Evolutionary conservation across 805 yeast species (phyloP), one percentile per base, ranked within the genome.

Genomic region (Starmerella stigmatis): DNA sequence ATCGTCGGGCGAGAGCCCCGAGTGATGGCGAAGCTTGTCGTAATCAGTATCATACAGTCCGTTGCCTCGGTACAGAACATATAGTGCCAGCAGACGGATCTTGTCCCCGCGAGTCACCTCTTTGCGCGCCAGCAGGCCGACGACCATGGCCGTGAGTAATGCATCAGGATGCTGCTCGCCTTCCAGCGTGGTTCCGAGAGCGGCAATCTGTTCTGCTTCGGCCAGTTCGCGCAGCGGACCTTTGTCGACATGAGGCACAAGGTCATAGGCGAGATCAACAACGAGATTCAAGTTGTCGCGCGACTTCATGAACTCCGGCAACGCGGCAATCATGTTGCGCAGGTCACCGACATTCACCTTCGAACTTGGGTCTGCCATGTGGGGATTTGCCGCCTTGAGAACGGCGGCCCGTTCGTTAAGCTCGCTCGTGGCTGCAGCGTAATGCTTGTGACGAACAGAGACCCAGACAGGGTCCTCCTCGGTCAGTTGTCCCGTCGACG

Each of bases 141-240:
- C 67, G 45, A 86, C 64, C 28, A 73, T 75, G 42, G 76, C 81
- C 19, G 53, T 51, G 10, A 53, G 41, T 20, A 31, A 32, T 9
- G 35, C 45, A 22, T 44, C 44, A 5, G 43, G 37, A 16, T 32
- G 39, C 16, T 23, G 25, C 17, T 41, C 47, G 3, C 89, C 86
- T 51, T 84, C 82, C 38, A 78, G 68, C 45, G 77, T 78, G 3
- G 73, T 61, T 19, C 94, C 94, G 34, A 76, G 75, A 4, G 86
- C 83, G 51, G 86, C 71, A 16, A 79, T 74, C 64, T 88, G 96
- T 63, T 92, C 97, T 47, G 86, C 71, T 51, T 84, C 92, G 1
- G 94, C 85, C 16, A 83, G 69, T 48, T 76, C 85, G 8, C 81
- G 77, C 52, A 86, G 64, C 33, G 74, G 71, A 49, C 77, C 68